Conservation (phyloP, 352 stramenopile genomes). For the Phytophthora pseudosyringae region DNA sequence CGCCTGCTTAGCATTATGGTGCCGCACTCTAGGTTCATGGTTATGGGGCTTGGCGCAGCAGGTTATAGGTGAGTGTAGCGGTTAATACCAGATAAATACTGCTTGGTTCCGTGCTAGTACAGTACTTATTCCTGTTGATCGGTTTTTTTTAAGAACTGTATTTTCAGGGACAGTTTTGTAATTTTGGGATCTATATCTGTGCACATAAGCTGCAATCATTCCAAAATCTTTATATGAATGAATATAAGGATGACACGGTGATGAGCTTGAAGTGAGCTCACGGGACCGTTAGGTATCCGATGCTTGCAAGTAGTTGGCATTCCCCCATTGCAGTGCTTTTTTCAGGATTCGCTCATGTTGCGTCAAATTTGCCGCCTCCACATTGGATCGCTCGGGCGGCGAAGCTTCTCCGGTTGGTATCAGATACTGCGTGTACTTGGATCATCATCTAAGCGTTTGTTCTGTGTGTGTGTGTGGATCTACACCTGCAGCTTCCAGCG, state of each 20-base stretch:
- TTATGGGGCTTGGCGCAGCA: too few relatives aligned
- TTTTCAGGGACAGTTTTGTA: too few relatives aligned
- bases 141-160: too few relatives aligned
- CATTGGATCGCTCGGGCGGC: conserved; percentile 1
- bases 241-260: neutral
- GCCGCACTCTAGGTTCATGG: too few relatives aligned
- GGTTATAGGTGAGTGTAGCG: too few relatives aligned
- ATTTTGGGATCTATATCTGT: neutral
- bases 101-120: too few relatives aligned
- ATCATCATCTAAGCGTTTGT: neutral
- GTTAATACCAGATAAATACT: too few relatives aligned
- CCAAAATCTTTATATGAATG: neutral
- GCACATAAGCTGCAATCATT: conserved; percentile 7
- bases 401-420: conserved; percentile 23
- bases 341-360: conserved; percentile 9
- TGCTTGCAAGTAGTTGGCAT: conserved; percentile 4
- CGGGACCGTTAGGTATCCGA: conserved; percentile 8
- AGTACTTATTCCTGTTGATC: too few relatives aligned
- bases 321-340: neutral
- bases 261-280: conserved; percentile 8
- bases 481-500: conserved; percentile 2
- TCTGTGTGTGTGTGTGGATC: neutral
- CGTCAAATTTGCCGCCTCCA: neutral
- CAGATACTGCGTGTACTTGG: neutral
- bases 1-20: too few relatives aligned